These are phyloP conservation scores for Lolium rigidum DNA, from an alignment of 176 grass and related monocot species.

Conservation along the genomic window DNA sequence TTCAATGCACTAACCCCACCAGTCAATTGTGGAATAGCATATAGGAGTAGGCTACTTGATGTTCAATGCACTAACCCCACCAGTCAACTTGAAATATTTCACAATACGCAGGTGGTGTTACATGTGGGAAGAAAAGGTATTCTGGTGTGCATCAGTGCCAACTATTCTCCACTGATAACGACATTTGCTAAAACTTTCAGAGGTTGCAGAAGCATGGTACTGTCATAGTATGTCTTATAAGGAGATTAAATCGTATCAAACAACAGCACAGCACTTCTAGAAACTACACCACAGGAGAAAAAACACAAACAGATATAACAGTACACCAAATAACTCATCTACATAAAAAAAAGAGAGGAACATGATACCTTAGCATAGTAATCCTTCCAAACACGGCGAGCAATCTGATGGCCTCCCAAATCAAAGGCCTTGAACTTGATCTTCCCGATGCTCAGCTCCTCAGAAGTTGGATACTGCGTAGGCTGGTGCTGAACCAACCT, in stretches of 20 bases:
- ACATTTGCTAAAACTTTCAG: conserved; percentile 23
- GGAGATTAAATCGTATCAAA: neutral
- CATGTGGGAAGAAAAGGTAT: conserved; percentile 30
- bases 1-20: too few species aligned
- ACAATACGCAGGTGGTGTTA: neutral
- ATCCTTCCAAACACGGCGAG: conserved; percentile 95
- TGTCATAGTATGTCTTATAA: conserved; percentile 17
- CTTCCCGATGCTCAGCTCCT: conserved; percentile 82
- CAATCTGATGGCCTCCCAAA: conserved; percentile 94
- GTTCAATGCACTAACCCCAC: conserved; percentile 31
- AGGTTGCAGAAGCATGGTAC: neutral
- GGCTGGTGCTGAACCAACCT: conserved; percentile 94
- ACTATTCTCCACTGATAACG: conserved; percentile 33
- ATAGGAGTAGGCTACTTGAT: conserved; percentile 18
- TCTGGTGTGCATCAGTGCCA: conserved; percentile 27
- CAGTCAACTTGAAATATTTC: conserved; percentile 27
- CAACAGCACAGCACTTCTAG: neutral
- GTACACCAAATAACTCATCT: neutral
- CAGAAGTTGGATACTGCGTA: conserved; percentile 86
- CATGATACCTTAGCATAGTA: conserved; percentile 84
- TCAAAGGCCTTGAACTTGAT: conserved; percentile 97
- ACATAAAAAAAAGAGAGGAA: conserved; percentile 26
- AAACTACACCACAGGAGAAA: neutral
- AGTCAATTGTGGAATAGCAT: conserved; percentile 14
- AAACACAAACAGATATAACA: neutral